These are phyloP conservation scores for Diaporthe helianthi DNA, from an alignment of 2,329 filamentous ascomycete species.

Conservation along the genomic window DNA sequence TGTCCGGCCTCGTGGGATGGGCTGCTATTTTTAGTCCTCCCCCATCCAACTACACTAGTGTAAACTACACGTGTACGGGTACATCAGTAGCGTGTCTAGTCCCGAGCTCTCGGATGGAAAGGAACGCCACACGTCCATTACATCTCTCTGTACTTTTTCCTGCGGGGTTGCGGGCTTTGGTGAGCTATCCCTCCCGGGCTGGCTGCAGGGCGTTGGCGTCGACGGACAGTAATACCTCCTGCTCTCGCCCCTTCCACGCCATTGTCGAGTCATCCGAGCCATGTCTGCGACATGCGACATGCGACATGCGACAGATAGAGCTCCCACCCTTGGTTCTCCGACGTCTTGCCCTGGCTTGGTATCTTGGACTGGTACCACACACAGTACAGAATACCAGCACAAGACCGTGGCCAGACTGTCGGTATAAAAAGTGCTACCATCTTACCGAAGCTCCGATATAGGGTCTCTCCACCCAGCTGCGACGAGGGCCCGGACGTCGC, in stretches of 20 bases:
- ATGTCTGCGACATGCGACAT: neutral
- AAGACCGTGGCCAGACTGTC: neutral
- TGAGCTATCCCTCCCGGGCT: neutral
- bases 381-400: neutral
- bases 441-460: constrained; percentile 29
- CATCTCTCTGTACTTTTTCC: neutral
- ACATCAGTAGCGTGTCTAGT: constrained; percentile 27
- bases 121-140: constrained; percentile 20
- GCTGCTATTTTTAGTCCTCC: constrained; percentile 19
- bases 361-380: too few species aligned
- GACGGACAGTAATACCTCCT: neutral
- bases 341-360: constrained; percentile 17
- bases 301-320: neutral
- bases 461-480: constrained; percentile 31
- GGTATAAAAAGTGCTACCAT: constrained; percentile 3
- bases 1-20: constrained; percentile 18
- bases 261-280: neutral
- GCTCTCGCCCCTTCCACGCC: neutral
- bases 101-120: constrained; percentile 28
- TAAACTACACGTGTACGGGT: too few species aligned
- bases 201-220: neutral
- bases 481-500: constrained; percentile 26
- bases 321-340: neutral
- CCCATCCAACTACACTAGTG: neutral
- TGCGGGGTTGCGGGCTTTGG: neutral